Base-by-base conservation (phyloP, 768 basidiomycete species). In the Leccinum truebloodii region DNA sequence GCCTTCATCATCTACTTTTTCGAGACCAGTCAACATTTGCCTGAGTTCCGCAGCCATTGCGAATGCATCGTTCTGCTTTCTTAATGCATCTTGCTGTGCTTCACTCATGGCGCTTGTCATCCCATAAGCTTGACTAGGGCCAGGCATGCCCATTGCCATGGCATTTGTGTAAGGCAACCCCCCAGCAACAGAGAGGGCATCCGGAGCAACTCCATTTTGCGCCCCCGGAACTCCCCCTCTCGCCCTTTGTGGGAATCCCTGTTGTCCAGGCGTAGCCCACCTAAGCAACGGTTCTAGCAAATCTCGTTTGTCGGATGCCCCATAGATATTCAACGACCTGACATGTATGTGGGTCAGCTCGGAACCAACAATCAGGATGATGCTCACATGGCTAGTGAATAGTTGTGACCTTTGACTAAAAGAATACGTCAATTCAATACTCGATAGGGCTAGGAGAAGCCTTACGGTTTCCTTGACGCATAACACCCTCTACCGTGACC, bases 1-100 rank as follows among this genome's bases (percentile, higher is more conserved):
- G 22, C 81, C 81, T 67, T 92, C 90, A 56, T 92, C 88, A 60
- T 90, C 84, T 2, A 94, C 87, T 70, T 86, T 90, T 69, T 91
- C 90, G 12, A 94, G 77, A 28, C 74, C 83, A 48, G 75, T 80
- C 14, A 94, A 72, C 76, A 90, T 85, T 60, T 85, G 77, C 53
- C 72, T 79, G 26, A 94, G 83, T 68, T 93, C 90, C 3, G 78
- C 75, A 0, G 92, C 91, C 66, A 84, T 90, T 50, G 74, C 71
- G 28, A 82, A 58, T 22, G 81, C 82, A 55, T 84, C 81, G n/a
- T 72, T 66, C 59, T 65, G 74, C 59, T 59, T 67, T 67, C 61
- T 68, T 50, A 68, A 61, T 54, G 65, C 67, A 57, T 71, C 69
- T 57, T 72, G 73, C 64, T 79, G 81, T 52, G 75, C 77, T 50